Evolutionary conservation across 2,329 filamentous ascomycete genomes (phyloP), one percentile per base, ranked within the genome.

Genomic region (Colletotrichum sp.): DNA sequence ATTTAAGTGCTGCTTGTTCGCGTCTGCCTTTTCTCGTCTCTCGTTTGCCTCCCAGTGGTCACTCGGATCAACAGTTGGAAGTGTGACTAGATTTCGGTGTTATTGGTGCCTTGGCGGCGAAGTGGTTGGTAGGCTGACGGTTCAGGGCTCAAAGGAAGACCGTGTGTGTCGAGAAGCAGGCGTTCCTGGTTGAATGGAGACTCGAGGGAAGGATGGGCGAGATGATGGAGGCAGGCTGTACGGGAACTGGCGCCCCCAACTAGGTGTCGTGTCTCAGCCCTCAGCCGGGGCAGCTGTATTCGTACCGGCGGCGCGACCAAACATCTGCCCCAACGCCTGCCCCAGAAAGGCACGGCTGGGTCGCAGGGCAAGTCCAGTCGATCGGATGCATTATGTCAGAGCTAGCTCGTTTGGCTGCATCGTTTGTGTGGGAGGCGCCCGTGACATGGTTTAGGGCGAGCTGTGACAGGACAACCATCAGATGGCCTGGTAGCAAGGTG

Each of bases 391-490:
- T 68, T 36, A 68, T 75, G 70, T 73, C 70, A 75, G 70, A 75
- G 69, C 64, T 73, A 68, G 56, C 24, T 30, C 55, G 52, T 61
- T n/a, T 68, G 56, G 69, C 32, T 62, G 69, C 70, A 58, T 73
- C 43, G 26, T 34, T 56, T 73, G 69, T 43, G 73, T 67, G 64
- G 52, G 55, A 64, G 62, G 43, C 43, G 70, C 65, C 70, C 43
- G 64, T 75, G 69, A 75, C 73, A 73, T 75, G 73, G 73, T 75
- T 75, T 62, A 73, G 73, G 68, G 48, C 68, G 68, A 67, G 30
- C 72, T 66, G 72, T 66, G 61, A 75, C 61, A 66, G 68, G 72
- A 36, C 67, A 18, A 36, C 58, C 61, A 71, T 71, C 72, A 66
- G 72, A 75, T 55, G 72, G 68, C 52, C 72, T 48, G n/a, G 43